These are phyloP conservation scores for Geotrichum australiense DNA, from an alignment of 1,139 yeast species.

Conservation along the genomic window DNA sequence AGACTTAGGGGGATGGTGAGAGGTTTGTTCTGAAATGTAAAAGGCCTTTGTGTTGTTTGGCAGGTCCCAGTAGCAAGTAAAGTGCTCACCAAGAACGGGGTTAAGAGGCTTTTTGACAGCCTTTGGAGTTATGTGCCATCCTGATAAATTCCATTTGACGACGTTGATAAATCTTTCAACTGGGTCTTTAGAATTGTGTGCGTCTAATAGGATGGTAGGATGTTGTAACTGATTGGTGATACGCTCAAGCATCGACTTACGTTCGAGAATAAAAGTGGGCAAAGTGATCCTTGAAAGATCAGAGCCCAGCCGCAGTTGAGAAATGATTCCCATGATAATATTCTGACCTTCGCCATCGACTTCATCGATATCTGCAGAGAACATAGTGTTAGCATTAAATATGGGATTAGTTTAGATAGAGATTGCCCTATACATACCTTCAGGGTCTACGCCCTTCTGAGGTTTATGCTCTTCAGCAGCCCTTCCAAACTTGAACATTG, in stretches of 20 bases:
- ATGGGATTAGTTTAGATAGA: neutral
- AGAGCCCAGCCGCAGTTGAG: constrained; percentile 88
- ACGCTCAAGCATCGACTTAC: constrained; percentile 93
- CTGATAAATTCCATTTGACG: constrained; percentile 82
- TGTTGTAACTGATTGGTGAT: constrained; percentile 84
- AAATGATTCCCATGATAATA: constrained; percentile 74
- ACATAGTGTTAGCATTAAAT: constrained; percentile 23
- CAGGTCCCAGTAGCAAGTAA: constrained; percentile 86
- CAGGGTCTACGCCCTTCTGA: constrained; percentile 9
- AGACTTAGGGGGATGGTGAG: constrained; percentile 98
- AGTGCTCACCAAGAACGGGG: constrained; percentile 88
- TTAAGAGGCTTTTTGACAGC: constrained; percentile 96
- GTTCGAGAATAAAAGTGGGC: constrained; percentile 90
- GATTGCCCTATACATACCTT: constrained; percentile 7
- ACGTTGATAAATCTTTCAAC: constrained; percentile 63
- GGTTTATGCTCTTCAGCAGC: neutral
- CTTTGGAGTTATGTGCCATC: constrained; percentile 98
- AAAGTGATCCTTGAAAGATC: constrained; percentile 85
- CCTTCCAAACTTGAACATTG: constrained; percentile 2
- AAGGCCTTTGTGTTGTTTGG: constrained; percentile 64
- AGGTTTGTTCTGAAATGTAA: constrained; percentile 87
- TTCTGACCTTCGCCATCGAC: constrained; percentile 85
- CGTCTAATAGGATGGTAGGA: constrained; percentile 67
- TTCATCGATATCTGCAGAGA: constrained; percentile 64
- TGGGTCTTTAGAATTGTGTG: constrained; percentile 51